A percentile compares a stretch with the other conserved stretches of the same genome.
phyloP scores from a whole-genome alignment of 1,139 yeast species.

The Nadsonia starkeyi-henricii region DNA sequence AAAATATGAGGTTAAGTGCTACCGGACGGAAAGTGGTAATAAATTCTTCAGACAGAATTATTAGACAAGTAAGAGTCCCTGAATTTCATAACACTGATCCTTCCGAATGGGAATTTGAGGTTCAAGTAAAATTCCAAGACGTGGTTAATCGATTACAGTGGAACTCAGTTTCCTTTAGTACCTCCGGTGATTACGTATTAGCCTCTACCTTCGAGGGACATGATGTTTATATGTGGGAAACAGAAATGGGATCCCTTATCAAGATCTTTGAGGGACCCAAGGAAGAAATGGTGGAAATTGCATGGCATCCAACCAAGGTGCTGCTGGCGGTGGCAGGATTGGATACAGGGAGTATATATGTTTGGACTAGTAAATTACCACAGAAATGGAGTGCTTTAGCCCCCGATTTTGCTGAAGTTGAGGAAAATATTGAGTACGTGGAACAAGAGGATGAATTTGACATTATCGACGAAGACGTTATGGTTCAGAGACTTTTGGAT shows the following conservation, averaged over 20 bases:
- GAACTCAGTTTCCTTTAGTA: conserved; percentile 68
- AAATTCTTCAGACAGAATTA: conserved; percentile 71
- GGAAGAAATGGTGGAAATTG: conserved; percentile 64
- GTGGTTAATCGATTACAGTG: conserved; percentile 81
- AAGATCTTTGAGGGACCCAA: conserved; percentile 88
- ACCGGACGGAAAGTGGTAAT: conserved; percentile 60
- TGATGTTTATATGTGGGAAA: conserved; percentile 89
- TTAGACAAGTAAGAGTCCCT: conserved; percentile 53
- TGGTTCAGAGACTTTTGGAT: conserved; percentile 42
- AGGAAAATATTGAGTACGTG: conserved; percentile 76
- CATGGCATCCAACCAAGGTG: conserved; percentile 67
- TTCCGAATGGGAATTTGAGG: conserved; percentile 42
- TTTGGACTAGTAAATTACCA: conserved; percentile 75
- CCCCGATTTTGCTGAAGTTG: conserved; percentile 91
- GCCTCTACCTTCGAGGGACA: conserved; percentile 87
- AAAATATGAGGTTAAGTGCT: conserved; percentile 50
- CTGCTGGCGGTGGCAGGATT: conserved; percentile 77
- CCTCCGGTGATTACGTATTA: conserved; percentile 67
- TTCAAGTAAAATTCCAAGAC: conserved; percentile 79
- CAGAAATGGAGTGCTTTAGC: conserved; percentile 97
- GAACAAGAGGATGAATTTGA: conserved; percentile 93
- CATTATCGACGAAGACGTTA: conserved; percentile 48
- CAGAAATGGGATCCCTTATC: conserved; percentile 71
- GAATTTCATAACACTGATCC: conserved; percentile 23
- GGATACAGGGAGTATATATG: conserved; percentile 69